Evolutionary conservation across 1,284 basidiomycete genomes (phyloP).

Genomic region (Irpex lacteus): DNA sequence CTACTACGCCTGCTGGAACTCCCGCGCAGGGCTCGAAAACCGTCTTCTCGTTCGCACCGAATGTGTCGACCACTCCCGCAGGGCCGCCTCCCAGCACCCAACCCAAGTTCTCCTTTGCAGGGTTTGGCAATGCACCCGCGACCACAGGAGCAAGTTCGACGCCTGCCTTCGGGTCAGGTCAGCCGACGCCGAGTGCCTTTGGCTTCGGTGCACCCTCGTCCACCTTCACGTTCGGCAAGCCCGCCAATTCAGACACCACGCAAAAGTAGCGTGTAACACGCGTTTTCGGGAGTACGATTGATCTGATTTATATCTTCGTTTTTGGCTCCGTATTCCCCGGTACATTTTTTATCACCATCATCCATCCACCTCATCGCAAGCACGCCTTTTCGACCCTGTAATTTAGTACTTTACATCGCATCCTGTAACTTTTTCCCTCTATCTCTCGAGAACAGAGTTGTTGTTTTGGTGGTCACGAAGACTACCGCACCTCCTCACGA

Average conservation of each 20-base stretch:
- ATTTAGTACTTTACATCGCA: constrained; percentile 3
- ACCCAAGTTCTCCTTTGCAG: constrained; percentile 22
- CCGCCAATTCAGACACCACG: constrained; percentile 3
- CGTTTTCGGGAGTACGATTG: neutral
- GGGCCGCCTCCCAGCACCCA: neutral
- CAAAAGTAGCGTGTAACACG: constrained; percentile 12
- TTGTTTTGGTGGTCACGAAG: neutral
- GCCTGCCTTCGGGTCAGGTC: neutral
- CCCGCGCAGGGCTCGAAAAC: constrained; percentile 2
- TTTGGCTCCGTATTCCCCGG: neutral
- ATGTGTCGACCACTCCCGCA: neutral
- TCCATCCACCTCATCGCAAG: neutral
- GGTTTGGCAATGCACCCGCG: constrained; percentile 16
- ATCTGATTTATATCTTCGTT: neutral
- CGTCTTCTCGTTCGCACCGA: neutral
- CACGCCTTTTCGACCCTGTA: neutral
- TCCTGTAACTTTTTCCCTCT: neutral
- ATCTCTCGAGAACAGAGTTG: neutral
- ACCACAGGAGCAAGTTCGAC: constrained; percentile 1
- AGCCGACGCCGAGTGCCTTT: constrained; percentile 17
- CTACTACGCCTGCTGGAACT: constrained; percentile 8
- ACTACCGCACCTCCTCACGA: neutral
- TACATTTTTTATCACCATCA: neutral
- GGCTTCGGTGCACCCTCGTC: constrained; percentile 11
- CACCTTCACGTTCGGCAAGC: constrained; percentile 33